A percentile compares a stretch with the other conserved stretches of the same genome.
phyloP scores from a whole-genome alignment of 768 basidiomycete genomes.

The Infundibulicybe gibba region DNA sequence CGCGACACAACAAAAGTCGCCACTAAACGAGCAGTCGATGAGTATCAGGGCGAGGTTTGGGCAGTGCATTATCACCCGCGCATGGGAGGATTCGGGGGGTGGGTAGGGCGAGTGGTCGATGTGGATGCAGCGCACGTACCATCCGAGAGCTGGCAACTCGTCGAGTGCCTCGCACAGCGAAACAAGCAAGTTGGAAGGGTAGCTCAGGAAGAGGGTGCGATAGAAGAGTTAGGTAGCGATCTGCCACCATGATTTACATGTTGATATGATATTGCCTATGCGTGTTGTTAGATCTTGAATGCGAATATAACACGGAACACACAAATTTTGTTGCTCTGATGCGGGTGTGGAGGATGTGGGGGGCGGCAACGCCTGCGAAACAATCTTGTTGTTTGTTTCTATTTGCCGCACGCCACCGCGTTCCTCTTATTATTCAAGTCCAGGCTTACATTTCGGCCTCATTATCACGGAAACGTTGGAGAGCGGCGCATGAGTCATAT shows the following conservation, averaged over 20 bases:
- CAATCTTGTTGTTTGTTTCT: too few species aligned
- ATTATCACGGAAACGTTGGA: too few species aligned
- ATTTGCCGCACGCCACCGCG: too few species aligned
- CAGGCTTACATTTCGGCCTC: too few species aligned
- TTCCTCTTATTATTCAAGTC: too few species aligned
- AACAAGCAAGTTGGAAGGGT: constrained; percentile 52
- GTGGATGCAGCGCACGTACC: constrained; percentile 73
- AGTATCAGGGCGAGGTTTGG: constrained; percentile 75
- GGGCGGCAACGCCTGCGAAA: constrained; percentile 40
- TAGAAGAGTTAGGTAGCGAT: constrained; percentile 69
- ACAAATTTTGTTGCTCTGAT: constrained; percentile 72
- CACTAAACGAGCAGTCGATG: constrained; percentile 60
- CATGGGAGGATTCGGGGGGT: constrained; percentile 48
- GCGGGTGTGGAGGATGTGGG: constrained; percentile 53
- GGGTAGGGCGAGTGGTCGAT: constrained; percentile 30
- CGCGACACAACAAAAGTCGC: constrained; percentile 58
- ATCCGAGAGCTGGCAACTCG: constrained; percentile 50
- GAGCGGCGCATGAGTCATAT: too few species aligned
- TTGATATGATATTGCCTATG: constrained; percentile 63
- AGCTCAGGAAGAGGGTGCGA: constrained; percentile 64
- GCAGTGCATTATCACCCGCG: constrained; percentile 58
- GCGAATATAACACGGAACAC: constrained; percentile 5
- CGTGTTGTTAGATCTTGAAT: background rate
- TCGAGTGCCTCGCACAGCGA: constrained; percentile 50
- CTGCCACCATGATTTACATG: constrained; percentile 60